Evolutionary conservation across 2,329 filamentous ascomycete species (phyloP), one percentile per base, ranked within the genome.

Genomic region (Penicillium sp.): DNA sequence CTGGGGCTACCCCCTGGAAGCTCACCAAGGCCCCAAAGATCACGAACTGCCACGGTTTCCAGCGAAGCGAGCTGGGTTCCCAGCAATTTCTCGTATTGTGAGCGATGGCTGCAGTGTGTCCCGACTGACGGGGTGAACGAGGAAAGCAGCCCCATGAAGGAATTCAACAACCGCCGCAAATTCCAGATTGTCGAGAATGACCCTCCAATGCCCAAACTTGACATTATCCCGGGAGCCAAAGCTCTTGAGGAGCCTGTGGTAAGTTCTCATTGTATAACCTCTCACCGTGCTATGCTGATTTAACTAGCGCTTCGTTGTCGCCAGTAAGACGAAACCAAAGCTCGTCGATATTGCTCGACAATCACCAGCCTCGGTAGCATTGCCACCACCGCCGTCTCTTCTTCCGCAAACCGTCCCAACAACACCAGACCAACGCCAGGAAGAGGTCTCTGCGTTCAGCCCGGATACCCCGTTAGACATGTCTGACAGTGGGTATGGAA

Each of bases 391-490:
- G 6, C 61, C 61, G 9, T 51, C 57, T 11, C 36, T 60, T n/a
- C 44, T 50, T 7, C 63, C 63, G 13, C 62, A 65, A 13, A 54
- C 62, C 14, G 49, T 71, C 16, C 72, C 72, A 4, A 70, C 66
- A 11, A 74, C 72, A 0, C 72, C 72, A 2, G 69, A 73, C 51
- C 67, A 68, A 24, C 60, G 62, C 6, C 64, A 69, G 47, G 65
- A 68, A 34, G 72, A 74, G 54, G 62, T 74, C 40, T 74, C 72
- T 7, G 72, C 69, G 2, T 74, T 74, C 46, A 74, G 72, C 34
- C 72, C 72, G 24, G 72, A 74, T 24, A 74, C 72, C 1, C 72
- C 72, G 7, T 54, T 71, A 2, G 68, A 72, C 8, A 65, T 70
- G 52, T 68, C 68, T 4, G 71, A 73, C 29, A 72, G 67, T 56